Conservation (phyloP, 768 basidiomycete genomes). For the Leccinum broughii region DNA sequence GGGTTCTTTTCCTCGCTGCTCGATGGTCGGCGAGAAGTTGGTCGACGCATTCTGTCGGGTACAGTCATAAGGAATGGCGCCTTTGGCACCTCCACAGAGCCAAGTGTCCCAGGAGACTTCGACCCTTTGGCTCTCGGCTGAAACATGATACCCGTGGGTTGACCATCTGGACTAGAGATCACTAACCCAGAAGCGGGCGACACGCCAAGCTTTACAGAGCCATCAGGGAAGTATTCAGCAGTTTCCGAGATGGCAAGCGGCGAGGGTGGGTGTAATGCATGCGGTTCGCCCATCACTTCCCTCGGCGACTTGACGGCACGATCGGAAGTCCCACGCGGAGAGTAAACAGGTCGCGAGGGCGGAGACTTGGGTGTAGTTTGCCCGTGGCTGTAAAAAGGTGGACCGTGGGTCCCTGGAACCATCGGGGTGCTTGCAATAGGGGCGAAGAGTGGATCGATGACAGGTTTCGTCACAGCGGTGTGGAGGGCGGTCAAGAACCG, state of each 20-base stretch:
- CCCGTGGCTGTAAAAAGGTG: conserved; percentile 42
- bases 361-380: conserved; percentile 43
- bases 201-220: conserved; percentile 68
- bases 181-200: conserved; percentile 85
- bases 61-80: conserved; percentile 35
- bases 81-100: conserved; percentile 48
- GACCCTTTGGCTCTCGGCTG: conserved; percentile 62
- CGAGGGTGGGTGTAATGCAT: conserved; percentile 56
- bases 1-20: conserved; percentile 30
- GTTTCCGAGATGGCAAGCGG: conserved; percentile 69
- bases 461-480: conserved; percentile 83
- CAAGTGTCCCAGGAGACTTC: conserved; percentile 32
- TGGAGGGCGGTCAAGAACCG: conserved; percentile 90
- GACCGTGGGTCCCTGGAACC: conserved; percentile 63
- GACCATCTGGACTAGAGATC: conserved; percentile 90
- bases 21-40: conserved; percentile 29
- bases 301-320: conserved; percentile 58
- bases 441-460: conserved; percentile 86
- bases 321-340: conserved; percentile 61
- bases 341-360: conserved; percentile 41
- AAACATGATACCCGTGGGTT: conserved; percentile 95
- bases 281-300: conserved; percentile 40
- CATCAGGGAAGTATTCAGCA: conserved; percentile 65
- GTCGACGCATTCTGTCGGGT: conserved; percentile 28
- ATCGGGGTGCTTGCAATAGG: conserved; percentile 94